Percentiles rank a stretch among this genome's conserved stretches.
These are phyloP conservation scores for Phytopythium kandeliae DNA, from an alignment of 352 stramenopile species.

Conservation along the genomic window DNA sequence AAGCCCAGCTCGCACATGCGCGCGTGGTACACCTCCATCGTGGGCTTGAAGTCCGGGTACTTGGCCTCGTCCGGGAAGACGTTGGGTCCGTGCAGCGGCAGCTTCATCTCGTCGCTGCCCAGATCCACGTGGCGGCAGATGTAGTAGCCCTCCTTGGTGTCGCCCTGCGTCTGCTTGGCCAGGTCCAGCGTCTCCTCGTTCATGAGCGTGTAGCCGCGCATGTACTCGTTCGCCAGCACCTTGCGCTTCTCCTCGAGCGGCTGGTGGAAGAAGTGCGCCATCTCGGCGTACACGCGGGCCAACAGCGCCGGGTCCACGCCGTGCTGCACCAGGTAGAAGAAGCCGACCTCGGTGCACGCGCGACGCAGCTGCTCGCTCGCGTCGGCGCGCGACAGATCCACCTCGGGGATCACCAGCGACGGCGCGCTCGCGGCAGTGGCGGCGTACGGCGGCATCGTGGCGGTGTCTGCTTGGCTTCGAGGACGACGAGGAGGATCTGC, in stretches of 20 bases:
- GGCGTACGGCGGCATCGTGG: no score
- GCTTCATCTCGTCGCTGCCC: slow-evolving; percentile 47
- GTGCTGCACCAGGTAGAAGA: slow-evolving; percentile 69
- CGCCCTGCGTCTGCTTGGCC: slow-evolving; percentile 40
- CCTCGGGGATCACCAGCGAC: slow-evolving; percentile 41
- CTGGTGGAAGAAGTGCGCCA: slow-evolving; percentile 51
- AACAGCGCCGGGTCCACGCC: slow-evolving; percentile 28
- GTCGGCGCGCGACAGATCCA: slow-evolving; percentile 38
- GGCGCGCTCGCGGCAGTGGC: background rate
- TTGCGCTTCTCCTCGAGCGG: slow-evolving; percentile 42
- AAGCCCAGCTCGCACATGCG: slow-evolving; percentile 48
- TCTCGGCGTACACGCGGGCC: slow-evolving; percentile 49
- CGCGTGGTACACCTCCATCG: slow-evolving; percentile 45
- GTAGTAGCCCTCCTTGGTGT: slow-evolving; percentile 78
- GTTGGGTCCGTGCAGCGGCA: slow-evolving; percentile 60
- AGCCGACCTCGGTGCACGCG: slow-evolving; percentile 52
- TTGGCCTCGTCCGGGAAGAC: slow-evolving; percentile 39
- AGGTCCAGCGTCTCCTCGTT: slow-evolving; percentile 72
- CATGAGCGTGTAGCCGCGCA: slow-evolving; percentile 68
- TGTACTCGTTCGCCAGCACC: slow-evolving; percentile 62
- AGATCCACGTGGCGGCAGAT: slow-evolving; percentile 61
- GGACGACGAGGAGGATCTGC: no score
- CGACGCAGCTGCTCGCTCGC: slow-evolving; percentile 38
- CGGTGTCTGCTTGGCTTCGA: no score
- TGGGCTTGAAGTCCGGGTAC: slow-evolving; percentile 41